Evolutionary conservation across 2,329 filamentous ascomycete genomes (phyloP), one percentile per base, ranked within the genome.

Genomic region (Fusarium paranaense): DNA sequence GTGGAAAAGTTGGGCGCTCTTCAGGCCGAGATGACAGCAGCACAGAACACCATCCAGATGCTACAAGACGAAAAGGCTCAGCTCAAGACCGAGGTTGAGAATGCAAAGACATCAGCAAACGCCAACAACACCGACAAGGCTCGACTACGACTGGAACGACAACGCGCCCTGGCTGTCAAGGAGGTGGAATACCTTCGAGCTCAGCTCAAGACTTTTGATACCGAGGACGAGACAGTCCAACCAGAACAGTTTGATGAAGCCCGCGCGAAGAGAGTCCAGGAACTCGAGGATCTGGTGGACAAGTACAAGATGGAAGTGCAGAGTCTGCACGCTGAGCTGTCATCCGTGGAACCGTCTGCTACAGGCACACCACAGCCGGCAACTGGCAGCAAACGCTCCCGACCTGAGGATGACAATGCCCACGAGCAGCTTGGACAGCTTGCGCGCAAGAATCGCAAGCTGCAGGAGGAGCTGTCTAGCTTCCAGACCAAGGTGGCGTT

Each of bases 131-230:
- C 87, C 18, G 93, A 94, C 78, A 93, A 95, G 83, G 88, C 90
- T 1, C 92, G 91, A 50, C 86, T 93, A 62, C 90, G 97, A 35
- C 85, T 98, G 0, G 96, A 99, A 78, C 89, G 97, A 67, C 96
- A 98, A 80, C 93, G 94, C 67, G 90, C 89, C 1, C 88, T 99
- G 9, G 95, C 95, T 0, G 88, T 95, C 27, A 98, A 98, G 80
- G 97, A 99, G 81, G 94, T 97, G 1, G 95, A 98, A 76, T 98
- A 97, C 80, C 88, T 99, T 8, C 93, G 97, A 25, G 96, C 95
- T 0, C 97, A 99, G 82, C 88, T 98, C 64, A 95, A 95, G 83
- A 93, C 94, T 0, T 93, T 97, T 69, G 94, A 98, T 78, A 90
- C 91, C 1, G 97, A 99, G 82, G 95, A 98, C 78, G 90, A 91